Evolutionary conservation across 78 protist genomes (phyloP), one percentile per base, ranked within the genome.

Genomic region (Dictyostelium firmibasis): DNA sequence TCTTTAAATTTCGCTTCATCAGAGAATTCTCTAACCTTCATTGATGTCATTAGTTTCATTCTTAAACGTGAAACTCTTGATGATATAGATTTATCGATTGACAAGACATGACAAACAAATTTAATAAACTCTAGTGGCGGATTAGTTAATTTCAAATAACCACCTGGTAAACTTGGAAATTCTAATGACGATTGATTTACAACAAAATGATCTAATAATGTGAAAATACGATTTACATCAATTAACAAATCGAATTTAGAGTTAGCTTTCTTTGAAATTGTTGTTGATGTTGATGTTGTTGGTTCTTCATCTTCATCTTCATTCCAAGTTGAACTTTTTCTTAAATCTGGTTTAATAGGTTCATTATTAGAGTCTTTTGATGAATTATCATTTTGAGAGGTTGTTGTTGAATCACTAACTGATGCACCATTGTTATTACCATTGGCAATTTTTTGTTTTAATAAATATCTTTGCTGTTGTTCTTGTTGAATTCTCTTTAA

Each of bases 21-120:
- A 20, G 98, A 62, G 79, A 97, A 98, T 57, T 92, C 99, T 23
- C 87, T 50, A 10, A 95, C 94, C 20, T 60, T 62, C 35, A 96
- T 43, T 20, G 96, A 67, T 16, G 43, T 27, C 72, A 97, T 83
- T 27, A 97, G 77, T 25, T 75, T 89, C 93, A 86, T 86, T 41
- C 92, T 33, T 31, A 95, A 44, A 29, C 92, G 47, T 20, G 57
- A 70, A 9, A 89, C 92, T 25, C 83, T 18, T 43, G 35, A 13
- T 4, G 77, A 27, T 2, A 95, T 20, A 8, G 92, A 53, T 25
- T 27, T 36, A 47, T 96, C 96, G 20, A 96, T 69, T 10, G 83
- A 53, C n/a, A 96, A 78, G 8, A 86, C 94, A 27, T 92, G 92
- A 43, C 97, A 96, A 33, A 92, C 83, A 16, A 57, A 88, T 86